These are phyloP conservation scores for Fraxinus velutina DNA, from an alignment of 305 asterid species.

Conservation along the genomic window DNA sequence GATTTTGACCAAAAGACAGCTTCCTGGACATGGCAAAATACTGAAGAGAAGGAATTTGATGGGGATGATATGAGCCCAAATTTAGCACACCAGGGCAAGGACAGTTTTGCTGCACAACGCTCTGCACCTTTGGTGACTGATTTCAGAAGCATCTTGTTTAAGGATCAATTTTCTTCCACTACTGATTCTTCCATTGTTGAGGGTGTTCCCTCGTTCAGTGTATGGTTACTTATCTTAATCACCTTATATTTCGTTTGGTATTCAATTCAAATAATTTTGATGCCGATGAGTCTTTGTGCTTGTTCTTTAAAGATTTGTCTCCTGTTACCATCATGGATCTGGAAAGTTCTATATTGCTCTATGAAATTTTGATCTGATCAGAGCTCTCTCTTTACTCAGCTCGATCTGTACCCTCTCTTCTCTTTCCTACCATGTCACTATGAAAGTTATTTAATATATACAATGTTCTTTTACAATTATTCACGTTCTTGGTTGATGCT, in stretches of 20 bases:
- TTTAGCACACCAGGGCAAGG: constrained; percentile 42
- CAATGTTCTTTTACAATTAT: not conserved
- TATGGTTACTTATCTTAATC: constrained; percentile 23
- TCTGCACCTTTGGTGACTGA: constrained; percentile 41
- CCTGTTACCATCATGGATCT: not conserved
- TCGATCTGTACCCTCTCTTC: not conserved
- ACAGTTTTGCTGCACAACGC: constrained; percentile 31
- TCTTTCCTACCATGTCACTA: constrained; percentile 5
- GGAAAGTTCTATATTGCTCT: not conserved
- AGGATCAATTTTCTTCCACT: constrained; percentile 26
- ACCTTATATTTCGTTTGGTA: not conserved
- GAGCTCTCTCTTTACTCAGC: not conserved
- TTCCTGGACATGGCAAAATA: constrained; percentile 65
- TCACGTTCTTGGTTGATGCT: not conserved
- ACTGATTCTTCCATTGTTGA: constrained; percentile 33
- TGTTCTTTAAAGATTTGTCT: not conserved
- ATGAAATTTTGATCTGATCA: constrained; percentile 10
- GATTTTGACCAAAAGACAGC: constrained; percentile 41
- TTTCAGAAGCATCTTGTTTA: constrained; percentile 36
- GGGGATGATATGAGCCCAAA: constrained; percentile 82
- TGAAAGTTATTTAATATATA: not conserved
- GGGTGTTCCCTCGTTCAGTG: constrained; percentile 33
- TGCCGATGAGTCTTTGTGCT: not conserved
- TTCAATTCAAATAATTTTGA: not conserved
- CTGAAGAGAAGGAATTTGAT: constrained; percentile 94